Percentiles rank a stretch among this genome's conserved stretches.
Conservation (phyloP, 2,329 filamentous ascomycete species). For the Plectosphaerella cucumerina region DNA sequence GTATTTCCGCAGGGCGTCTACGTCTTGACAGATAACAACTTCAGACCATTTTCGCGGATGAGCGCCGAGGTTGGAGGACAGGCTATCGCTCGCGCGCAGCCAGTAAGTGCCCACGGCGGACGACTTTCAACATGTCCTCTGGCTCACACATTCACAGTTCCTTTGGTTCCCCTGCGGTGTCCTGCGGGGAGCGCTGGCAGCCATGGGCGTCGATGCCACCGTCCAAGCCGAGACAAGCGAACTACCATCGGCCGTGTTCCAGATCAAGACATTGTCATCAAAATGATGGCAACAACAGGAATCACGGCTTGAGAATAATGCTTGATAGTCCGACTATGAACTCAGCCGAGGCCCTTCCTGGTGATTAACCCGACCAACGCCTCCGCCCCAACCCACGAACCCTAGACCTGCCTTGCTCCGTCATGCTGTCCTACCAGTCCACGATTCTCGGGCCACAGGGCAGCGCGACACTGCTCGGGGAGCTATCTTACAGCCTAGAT, state of each 20-base stretch:
- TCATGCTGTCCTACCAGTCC: no score
- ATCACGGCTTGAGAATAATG: no score
- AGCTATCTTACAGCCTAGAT: constrained; percentile 22
- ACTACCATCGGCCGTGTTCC: constrained; percentile 85
- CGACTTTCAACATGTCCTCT: neutral
- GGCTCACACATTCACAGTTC: constrained; percentile 52
- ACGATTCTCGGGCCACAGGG: no score
- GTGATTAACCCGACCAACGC: no score
- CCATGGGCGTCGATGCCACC: constrained; percentile 82
- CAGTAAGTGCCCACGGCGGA: constrained; percentile 49
- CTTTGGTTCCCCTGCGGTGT: constrained; percentile 94
- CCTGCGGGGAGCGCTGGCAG: constrained; percentile 87
- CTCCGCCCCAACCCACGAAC: no score
- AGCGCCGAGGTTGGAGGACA: constrained; percentile 74
- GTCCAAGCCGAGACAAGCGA: constrained; percentile 89
- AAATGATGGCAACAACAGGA: constrained; percentile 23
- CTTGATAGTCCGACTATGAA: no score
- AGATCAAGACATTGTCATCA: constrained; percentile 78
- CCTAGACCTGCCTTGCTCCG: no score
- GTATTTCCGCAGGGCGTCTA: constrained; percentile 68
- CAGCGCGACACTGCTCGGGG: no score
- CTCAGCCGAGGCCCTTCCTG: no score
- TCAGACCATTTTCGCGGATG: constrained; percentile 87
- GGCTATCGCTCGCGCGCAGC: constrained; percentile 70
- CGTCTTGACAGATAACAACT: constrained; percentile 88